Evolutionary conservation across 2,329 filamentous ascomycete species (phyloP), one percentile per base, ranked within the genome.

Genomic region (Ophiostoma perfectum): DNA sequence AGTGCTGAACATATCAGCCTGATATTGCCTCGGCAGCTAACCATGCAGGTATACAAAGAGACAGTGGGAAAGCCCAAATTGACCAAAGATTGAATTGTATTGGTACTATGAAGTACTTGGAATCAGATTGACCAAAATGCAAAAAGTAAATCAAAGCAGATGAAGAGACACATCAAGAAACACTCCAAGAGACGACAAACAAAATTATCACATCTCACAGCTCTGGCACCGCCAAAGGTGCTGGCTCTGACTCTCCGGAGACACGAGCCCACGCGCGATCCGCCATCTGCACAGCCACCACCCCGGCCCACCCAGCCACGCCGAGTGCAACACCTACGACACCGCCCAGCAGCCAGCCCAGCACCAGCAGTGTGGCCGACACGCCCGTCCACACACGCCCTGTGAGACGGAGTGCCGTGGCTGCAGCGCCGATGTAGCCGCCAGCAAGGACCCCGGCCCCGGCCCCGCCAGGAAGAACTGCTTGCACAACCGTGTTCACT

Each of bases 271-370:
- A 68, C 39, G 45, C 63, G 8, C 64, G 52, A 18, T 62, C 64
- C 9, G 68, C 65, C 68, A 47, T 16, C 62, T 65, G 68, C 42
- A 60, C 66, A 52, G 42, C 55, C 36, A 67, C 18, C n/a, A 67
- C 68, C 6, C 68, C 68, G 5, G 68, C 66, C 68, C 68, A 69
- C 3, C 65, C 65, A 12, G 65, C 62, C 36, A 69, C 41, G 47
- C 68, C 68, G 4, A 69, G 45, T 12, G 66, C 66, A 63, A 67
- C 62, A 27, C 68, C 68, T 27, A 64, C 42, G 42, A 60, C 66
- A 6, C 68, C 66, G 55, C 68, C 68, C 68, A 70, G 11, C 64
- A 67, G 44, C 68, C 68, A 67, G 7, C 68, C 68, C 11, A 67
- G 6, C 66, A 69, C 68, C 52, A 69, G 41, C 66, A 69, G 68